A percentile compares a stretch with the other conserved stretches of the same genome.
phyloP scores from a whole-genome alignment of 345 rosid species.

The Hibiscus tridactylites region DNA sequence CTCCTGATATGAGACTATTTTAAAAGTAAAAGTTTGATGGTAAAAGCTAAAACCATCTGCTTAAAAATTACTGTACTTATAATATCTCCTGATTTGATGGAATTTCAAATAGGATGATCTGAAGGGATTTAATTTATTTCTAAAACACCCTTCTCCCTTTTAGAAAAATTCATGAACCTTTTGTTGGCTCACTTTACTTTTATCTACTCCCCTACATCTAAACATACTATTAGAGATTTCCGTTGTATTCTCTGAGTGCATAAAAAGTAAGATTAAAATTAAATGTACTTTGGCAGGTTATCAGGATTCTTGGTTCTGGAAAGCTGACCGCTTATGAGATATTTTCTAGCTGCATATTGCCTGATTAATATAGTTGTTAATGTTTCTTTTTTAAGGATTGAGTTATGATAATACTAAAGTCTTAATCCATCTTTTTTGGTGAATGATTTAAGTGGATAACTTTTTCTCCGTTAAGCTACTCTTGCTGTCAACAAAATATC shows the following conservation, averaged over 20 bases:
- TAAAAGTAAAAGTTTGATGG: not conserved
- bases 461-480: not conserved
- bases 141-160: not conserved
- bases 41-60: not conserved
- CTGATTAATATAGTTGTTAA: not conserved
- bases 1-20: not conserved
- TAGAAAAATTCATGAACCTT: not conserved
- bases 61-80: not conserved
- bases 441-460: not conserved
- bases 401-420: not conserved
- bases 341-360: not conserved
- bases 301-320: not conserved
- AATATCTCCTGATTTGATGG: not conserved
- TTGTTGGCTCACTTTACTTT: not conserved
- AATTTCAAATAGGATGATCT: not conserved
- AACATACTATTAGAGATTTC: not conserved
- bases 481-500: not conserved
- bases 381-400: not conserved
- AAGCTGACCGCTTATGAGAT: not conserved
- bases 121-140: not conserved
- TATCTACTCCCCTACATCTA: not conserved
- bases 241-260: not conserved
- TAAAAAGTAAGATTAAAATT: not conserved
- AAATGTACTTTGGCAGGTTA: slow-evolving; percentile 2
- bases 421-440: not conserved